Evolutionary conservation across 805 yeast species (phyloP), one percentile per base, ranked within the genome.

Genomic region (Wickerhamomyces bisporus): DNA sequence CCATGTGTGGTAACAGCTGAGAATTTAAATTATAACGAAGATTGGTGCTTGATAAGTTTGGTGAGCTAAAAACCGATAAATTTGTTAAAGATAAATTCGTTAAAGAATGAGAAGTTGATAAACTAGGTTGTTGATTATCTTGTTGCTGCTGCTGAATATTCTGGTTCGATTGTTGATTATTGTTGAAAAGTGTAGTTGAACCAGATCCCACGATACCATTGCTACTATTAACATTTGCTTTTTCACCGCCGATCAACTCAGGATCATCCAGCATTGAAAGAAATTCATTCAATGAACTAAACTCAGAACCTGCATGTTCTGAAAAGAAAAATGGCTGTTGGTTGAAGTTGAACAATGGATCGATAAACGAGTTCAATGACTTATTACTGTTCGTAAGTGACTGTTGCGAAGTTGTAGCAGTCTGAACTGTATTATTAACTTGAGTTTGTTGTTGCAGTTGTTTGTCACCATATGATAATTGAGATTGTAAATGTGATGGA

Each of bases 291-390:
- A 89, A 66, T 1, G 96, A 87, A 44, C 87, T 79, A 55, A 89
- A 88, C 61, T 89, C 97, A 16, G 93, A 81, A 2, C 95, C 95
- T 0, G 93, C 95, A 56, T 88, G 94, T 52, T 88, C 96, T 0
- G 95, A 84, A 45, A 78, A 82, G 63, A 88, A 88, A 41, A 83
- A 76, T 0, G 95, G 93, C 45, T 79, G 85, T 41, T 79, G 86
- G 29, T 51, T 51, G 28, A 48, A 44, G 31, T 43, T 43, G 20
- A 52, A 39, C 20, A 49, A 29, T 1, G 53, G 50, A 23, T 48
- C 51, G 14, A 21, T 10, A 21, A 36, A 34, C 9, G 35, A 34
- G 11, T 37, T 36, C n/a, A 31, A 3, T 35, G 29, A 11, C 30
- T 36, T 32, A 34, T 32, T 24, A 16, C 32, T 18, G 16, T 16